Conservation (phyloP, 345 rosid genomes). For the Syzygium grande region DNA sequence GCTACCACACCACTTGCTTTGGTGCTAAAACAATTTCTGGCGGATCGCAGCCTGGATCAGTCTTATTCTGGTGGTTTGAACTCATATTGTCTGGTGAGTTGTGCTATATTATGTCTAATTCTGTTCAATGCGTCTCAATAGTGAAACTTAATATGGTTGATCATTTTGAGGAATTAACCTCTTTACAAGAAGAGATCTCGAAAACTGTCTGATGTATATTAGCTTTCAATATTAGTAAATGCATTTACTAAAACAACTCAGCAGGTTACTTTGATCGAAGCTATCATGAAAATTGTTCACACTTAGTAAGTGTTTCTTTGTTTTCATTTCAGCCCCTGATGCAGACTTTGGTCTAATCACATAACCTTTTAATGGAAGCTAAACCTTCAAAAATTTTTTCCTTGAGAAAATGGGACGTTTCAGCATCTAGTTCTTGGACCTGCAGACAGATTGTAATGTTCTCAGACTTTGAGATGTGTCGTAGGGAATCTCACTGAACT, state of each 20-base stretch:
- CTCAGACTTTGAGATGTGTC: no score
- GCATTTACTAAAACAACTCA: background rate
- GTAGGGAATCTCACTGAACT: no score
- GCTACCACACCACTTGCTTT: conserved; percentile 94
- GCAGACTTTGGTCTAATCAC: background rate
- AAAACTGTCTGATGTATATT: background rate
- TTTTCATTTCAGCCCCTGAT: background rate
- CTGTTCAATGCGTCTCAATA: background rate
- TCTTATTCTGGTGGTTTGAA: conserved; percentile 98
- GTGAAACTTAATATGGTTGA: background rate
- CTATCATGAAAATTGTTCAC: background rate
- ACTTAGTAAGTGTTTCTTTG: background rate
- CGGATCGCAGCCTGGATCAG: conserved; percentile 95
- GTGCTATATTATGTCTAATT: background rate
- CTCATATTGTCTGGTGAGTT: conserved; percentile 87
- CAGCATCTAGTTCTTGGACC: background rate
- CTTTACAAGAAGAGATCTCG: background rate
- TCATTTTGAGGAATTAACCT: background rate
- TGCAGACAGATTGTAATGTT: no score
- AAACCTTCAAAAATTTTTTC: background rate
- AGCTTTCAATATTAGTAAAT: background rate
- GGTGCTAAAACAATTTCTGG: conserved; percentile 94
- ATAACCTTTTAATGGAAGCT: background rate
- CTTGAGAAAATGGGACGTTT: background rate
- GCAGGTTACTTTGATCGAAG: background rate